Percentiles rank a stretch among this genome's conserved stretches.
These are phyloP conservation scores for Flaveria trinervia DNA, from an alignment of 129 eudicot genomes.

Conservation along the genomic window DNA sequence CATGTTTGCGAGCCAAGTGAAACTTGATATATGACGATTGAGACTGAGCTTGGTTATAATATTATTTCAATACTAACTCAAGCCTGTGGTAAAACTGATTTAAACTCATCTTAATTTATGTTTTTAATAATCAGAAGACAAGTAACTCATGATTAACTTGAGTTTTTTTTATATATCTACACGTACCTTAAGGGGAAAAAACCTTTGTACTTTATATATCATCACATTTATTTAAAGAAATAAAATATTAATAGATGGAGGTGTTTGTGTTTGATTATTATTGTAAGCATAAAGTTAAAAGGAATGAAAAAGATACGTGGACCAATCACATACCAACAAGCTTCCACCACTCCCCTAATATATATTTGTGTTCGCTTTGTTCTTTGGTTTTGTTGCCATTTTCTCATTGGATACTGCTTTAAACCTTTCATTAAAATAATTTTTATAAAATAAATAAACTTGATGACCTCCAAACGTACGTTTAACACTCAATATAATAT, in stretches of 20 bases:
- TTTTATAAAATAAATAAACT: neutral
- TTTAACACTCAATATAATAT: neutral
- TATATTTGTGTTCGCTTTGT: conserved; percentile 1
- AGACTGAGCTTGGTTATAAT: too few relatives aligned
- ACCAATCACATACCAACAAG: conserved; percentile 35
- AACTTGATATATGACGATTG: too few relatives aligned
- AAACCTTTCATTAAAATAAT: neutral
- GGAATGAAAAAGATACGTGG: conserved; percentile 15
- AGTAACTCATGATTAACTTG: too few relatives aligned
- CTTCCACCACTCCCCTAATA: neutral
- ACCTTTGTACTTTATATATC: too few relatives aligned
- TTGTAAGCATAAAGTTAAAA: conserved; percentile 15
- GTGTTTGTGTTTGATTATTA: conserved; percentile 4
- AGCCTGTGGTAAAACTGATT: too few relatives aligned
- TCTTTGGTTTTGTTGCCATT: conserved; percentile 21
- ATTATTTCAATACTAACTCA: too few relatives aligned
- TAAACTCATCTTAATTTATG: too few relatives aligned
- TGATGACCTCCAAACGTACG: neutral
- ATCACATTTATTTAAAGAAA: too few relatives aligned
- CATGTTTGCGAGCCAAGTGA: too few relatives aligned
- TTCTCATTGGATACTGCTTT: conserved; percentile 12
- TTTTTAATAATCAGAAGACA: neutral
- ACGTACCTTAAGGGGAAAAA: too few relatives aligned
- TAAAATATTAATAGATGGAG: neutral
- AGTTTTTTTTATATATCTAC: too few relatives aligned